Evolutionary conservation across 768 basidiomycete species (phyloP), one percentile per base, ranked within the genome.

Genomic region (Xerocomus spinulosus): DNA sequence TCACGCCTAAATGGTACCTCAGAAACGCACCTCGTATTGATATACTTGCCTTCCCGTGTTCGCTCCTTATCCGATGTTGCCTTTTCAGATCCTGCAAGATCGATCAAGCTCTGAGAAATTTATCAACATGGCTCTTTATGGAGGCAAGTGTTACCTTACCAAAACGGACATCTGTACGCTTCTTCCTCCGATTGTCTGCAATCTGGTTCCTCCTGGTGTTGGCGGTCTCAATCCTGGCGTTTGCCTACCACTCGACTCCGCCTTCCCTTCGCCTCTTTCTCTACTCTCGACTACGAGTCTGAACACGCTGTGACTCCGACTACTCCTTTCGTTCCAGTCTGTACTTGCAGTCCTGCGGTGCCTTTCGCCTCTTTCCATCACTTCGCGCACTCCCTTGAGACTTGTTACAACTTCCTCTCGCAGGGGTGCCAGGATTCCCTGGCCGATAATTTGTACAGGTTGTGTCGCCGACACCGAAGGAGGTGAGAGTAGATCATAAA

Each of bases 241-340:
- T 49, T 72, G 70, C 45, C 75, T 59, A 28, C 73, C 76, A 48
- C 69, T 71, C 20, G 68, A 55, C 15, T 61, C 60, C 2, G 55
- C 56, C 33, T 61, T 61, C 25, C 60, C 79, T 12, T 82, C 83
- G 0, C 78, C 81, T 46, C 83, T 71, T 60, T 85, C 88, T 44
- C 90, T 73, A 57, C 88, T 91, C 67, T 96, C 92, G 42, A 95
- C 83, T 0, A 98, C 94, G 24, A 97, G 78, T 25, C 93, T 74
- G 66, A 98, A 96, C 1, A 98, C 89, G 54, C 87, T 90, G 64
- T 97, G 95, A 71, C 91, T 93, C 28, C 95, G 76, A 62, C 90
- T 92, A 70, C 90, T 93, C 49, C 95, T 72, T 58, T 93, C 88
- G 62, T 99, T 99, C 95, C 95, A 99, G 60, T 99, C 95, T n/a